A percentile compares a stretch with the other conserved stretches of the same genome.
Evolutionary conservation across 2,329 filamentous ascomycete species (phyloP).

Genomic region (Verticillium alfalfae): DNA sequence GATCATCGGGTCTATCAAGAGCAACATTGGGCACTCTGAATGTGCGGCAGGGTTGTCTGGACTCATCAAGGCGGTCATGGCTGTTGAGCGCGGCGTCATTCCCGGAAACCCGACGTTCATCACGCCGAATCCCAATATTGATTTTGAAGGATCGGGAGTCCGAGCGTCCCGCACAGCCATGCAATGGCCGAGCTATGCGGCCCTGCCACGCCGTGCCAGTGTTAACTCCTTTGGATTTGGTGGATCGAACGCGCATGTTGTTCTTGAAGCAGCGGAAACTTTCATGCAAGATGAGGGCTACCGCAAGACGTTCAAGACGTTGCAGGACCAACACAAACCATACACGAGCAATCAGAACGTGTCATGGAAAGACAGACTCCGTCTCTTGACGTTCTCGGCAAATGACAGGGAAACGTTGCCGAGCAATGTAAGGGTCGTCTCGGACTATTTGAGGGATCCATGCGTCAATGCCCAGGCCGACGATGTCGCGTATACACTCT

Average conservation of each 20-base stretch:
- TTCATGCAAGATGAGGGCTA: not conserved
- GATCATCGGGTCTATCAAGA: slow-evolving; percentile 24
- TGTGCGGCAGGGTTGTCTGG: slow-evolving; percentile 19
- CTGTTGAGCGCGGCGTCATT: slow-evolving; percentile 18
- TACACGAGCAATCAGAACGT: not conserved
- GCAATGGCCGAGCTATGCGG: not conserved
- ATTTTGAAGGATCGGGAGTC: slow-evolving; percentile 27
- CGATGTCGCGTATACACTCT: slow-evolving; percentile 22
- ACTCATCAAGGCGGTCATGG: slow-evolving; percentile 21
- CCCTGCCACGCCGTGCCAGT: slow-evolving; percentile 6
- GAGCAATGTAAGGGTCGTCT: not conserved
- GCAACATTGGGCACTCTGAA: slow-evolving; percentile 24
- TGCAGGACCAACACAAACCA: not conserved
- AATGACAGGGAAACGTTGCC: not conserved
- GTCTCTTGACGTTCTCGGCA: slow-evolving; percentile 13
- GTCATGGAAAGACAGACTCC: not conserved
- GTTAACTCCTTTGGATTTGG: slow-evolving; percentile 20
- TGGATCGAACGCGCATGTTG: slow-evolving; percentile 17
- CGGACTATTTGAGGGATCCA: slow-evolving; percentile 13
- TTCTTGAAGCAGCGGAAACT: slow-evolving; percentile 15
- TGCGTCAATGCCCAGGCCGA: slow-evolving; percentile 12
- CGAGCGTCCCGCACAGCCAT: not conserved
- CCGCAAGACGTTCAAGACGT: not conserved
- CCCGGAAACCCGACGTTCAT: slow-evolving; percentile 15
- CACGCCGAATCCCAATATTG: slow-evolving; percentile 34